Base-by-base conservation (phyloP, 2,329 filamentous ascomycete species). In the Epichloe baconii region DNA sequence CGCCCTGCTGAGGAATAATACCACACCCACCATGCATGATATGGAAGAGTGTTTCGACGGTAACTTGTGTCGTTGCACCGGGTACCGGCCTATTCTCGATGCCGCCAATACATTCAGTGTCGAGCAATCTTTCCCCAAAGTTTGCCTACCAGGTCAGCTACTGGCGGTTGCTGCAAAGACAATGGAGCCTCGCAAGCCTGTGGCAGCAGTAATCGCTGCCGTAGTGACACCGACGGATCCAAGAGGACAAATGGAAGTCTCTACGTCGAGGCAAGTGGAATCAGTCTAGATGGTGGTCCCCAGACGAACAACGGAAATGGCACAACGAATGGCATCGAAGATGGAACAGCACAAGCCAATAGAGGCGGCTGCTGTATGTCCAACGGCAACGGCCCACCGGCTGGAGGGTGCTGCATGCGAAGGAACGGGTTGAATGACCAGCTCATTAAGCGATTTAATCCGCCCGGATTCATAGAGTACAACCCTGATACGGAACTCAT, bases 41-140 rank as follows among this genome's bases (percentile, higher is more conserved):
- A 78, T 97, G 36, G 93, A 98, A 67, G 93, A 97, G 69, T 90
- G 91, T 0, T 97, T 97, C 61, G 93, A 98, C 66, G 93, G 93
- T 0, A 98, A 98, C 58, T 71, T 97, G 31, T 98, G 93, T 64
- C 80, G 93, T 49, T 98, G 93, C 68, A 98, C 93, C 0, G 93
- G 93, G 5, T 98, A 98, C 64, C 76, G 90, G 49, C 88, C 93
- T 0, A 97, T 98, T 51, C 72, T 97, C 2, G 91, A 97, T 65
- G 91, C 91, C 6, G 93, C 93, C 2, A 88, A 94, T 60, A 93
- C 86, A 1, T 97, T 97, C 66, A 87, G 80, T 59, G 71, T 73
- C 31, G 73, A 77, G 34, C 73, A 69, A 38, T 57, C 63, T 10
- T 52, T 52, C 26, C 48, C 46, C 7, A 70, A 64, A 64, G 63